Evolutionary conservation across 73 alveolate genomes (phyloP), one percentile per base, ranked within the genome.

Genomic region (Effrenium voratum): DNA sequence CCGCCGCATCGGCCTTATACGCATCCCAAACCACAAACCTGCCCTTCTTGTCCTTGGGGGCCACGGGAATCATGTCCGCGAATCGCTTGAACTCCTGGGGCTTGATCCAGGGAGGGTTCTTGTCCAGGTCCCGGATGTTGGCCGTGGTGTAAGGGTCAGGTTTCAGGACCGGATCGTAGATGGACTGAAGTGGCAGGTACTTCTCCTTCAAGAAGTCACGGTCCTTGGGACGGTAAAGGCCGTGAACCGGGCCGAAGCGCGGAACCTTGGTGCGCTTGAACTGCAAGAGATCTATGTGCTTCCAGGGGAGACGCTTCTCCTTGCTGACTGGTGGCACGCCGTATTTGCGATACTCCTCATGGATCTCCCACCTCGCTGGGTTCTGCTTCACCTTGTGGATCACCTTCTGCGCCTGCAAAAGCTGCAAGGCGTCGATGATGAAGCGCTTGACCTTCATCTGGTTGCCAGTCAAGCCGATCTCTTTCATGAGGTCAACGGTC

Each of bases 361-460:
- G 97, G 38, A 90, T 90, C 75, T 90, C 97, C 97, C 97, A 90
- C 97, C 96, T 88, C 44, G 96, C 96, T 2, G 96, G 96, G 50
- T 88, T 88, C 57, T 73, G 86, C 73, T 88, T 88, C 76, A 88
- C 96, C 86, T 88, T 88, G 86, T 88, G 47, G 85, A 88, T 57
- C 38, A 88, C 96, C 86, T 90, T 90, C 75, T 90, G 97, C 6
- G 97, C 87, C 95, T 63, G 84, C 72, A 90, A 52, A 49, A 90
- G 66, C 87, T 90, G 97, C 87, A 90, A 40, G 26, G 97, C 97
- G 19, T 90, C 97, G 41, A 90, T 90, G 86, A 90, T 90, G 75
- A 90, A 90, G 97, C 97, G 97, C 76, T 90, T 90, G 97, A 87
- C 96, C 83, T 90, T 90, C 97, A 90, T 90, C 75, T 90, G 97